A percentile compares a stretch with the other conserved stretches of the same genome.
Evolutionary conservation across 306 rosid species (phyloP).

Genomic region (Comarum palustre): DNA sequence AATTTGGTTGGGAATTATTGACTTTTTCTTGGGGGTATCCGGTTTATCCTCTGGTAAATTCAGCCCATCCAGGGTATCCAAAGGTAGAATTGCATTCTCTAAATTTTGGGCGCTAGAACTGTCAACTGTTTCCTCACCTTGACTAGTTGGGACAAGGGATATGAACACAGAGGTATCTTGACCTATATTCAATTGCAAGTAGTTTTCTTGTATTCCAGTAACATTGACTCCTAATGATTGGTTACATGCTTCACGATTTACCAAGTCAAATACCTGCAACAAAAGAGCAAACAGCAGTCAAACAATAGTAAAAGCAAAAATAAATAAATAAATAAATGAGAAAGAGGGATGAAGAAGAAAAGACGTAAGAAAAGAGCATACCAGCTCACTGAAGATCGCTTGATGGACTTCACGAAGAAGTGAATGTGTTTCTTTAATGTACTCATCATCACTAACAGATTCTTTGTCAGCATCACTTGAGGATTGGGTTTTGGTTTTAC

Average conservation of each 20-base stretch:
- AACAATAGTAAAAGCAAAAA: constrained; percentile 20
- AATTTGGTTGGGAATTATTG: constrained; percentile 46
- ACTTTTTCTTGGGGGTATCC: constrained; percentile 38
- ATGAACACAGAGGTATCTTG: constrained; percentile 74
- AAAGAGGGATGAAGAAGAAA: constrained; percentile 8
- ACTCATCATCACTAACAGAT: constrained; percentile 52
- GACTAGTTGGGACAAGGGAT: constrained; percentile 59
- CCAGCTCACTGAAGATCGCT: constrained; percentile 79
- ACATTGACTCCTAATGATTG: constrained; percentile 67
- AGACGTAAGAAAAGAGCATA: constrained; percentile 18
- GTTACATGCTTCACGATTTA: constrained; percentile 84
- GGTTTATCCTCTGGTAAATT: constrained; percentile 50
- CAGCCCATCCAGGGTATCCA: constrained; percentile 71
- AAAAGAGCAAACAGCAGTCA: constrained; percentile 22
- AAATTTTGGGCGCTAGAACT: constrained; percentile 35
- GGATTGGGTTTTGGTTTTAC: constrained; percentile 31
- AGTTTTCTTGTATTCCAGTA: constrained; percentile 85
- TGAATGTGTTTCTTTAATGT: constrained; percentile 65
- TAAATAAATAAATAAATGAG: constrained; percentile 16
- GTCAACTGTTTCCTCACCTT: constrained; percentile 45
- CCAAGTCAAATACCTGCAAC: constrained; percentile 78
- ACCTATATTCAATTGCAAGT: constrained; percentile 69
- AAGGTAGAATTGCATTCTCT: constrained; percentile 59
- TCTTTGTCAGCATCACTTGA: constrained; percentile 51
- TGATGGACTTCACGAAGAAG: constrained; percentile 77